Percentiles rank a stretch among this genome's conserved stretches.
Evolutionary conservation across 2,329 filamentous ascomycete genomes (phyloP).

Genomic region (Fusarium annulatum): DNA sequence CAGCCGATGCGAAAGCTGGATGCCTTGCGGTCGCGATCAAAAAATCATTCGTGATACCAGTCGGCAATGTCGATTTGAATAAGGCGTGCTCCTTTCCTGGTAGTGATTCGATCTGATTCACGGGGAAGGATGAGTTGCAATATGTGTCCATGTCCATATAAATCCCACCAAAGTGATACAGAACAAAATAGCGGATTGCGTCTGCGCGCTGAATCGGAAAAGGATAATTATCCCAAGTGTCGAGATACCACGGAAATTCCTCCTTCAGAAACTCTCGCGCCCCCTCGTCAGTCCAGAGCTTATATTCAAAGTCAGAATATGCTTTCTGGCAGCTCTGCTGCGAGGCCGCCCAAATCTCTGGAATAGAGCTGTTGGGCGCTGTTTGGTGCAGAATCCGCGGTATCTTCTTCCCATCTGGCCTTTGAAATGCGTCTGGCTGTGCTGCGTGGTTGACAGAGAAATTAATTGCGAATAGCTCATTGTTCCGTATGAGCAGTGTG

Average conservation of each 20-base stretch:
- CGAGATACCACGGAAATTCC: background rate
- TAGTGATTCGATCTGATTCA: background rate
- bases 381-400: background rate
- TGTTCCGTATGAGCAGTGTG: background rate
- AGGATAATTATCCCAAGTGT: background rate
- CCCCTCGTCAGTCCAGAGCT: background rate
- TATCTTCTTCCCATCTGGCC: background rate
- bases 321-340: background rate
- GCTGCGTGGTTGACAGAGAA: background rate
- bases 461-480: background rate
- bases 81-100: background rate
- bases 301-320: background rate
- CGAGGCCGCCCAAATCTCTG: background rate
- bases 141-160: background rate
- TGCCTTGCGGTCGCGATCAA: background rate
- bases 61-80: background rate
- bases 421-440: background rate
- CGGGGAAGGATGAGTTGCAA: background rate
- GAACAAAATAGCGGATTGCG: background rate
- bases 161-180: background rate
- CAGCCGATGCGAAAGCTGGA: background rate
- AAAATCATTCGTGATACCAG: background rate
- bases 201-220: background rate
- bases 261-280: background rate
- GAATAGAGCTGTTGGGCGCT: background rate